phyloP scores from a whole-genome alignment of 2,329 filamentous ascomycete species.

The Botrytis medusae region DNA sequence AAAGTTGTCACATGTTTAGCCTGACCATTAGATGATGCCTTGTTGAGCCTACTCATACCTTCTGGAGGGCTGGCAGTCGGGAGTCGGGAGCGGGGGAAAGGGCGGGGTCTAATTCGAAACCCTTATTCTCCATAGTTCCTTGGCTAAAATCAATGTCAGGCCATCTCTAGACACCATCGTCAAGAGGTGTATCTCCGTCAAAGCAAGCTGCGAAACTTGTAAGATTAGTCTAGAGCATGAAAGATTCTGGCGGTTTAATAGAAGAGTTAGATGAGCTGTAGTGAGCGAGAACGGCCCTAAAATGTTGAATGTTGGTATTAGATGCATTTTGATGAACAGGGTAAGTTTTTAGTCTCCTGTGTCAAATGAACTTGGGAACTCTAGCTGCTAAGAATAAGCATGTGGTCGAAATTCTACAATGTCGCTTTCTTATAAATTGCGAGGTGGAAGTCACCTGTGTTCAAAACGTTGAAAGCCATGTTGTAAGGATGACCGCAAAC shows the following conservation, averaged over 20 bases:
- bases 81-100: not conserved
- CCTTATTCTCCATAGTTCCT: not conserved
- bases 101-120: not conserved
- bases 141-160: not conserved
- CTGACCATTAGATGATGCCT: not conserved
- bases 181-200: too few species aligned
- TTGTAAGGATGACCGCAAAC: not conserved
- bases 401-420: not conserved
- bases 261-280: not conserved
- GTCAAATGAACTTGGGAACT: too few species aligned
- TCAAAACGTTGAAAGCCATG: not conserved
- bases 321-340: not conserved
- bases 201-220: not conserved
- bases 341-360: not conserved
- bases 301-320: too few species aligned
- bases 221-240: not conserved
- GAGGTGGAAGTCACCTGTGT: not conserved
- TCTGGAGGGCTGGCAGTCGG: not conserved
- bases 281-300: not conserved
- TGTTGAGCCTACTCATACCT: not conserved
- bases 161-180: not conserved
- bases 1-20: not conserved
- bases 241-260: not conserved
- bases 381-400: not conserved
- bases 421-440: not conserved